Conservation (phyloP, 2,329 filamentous ascomycete species). For the Purpureocillium lavendulum region DNA sequence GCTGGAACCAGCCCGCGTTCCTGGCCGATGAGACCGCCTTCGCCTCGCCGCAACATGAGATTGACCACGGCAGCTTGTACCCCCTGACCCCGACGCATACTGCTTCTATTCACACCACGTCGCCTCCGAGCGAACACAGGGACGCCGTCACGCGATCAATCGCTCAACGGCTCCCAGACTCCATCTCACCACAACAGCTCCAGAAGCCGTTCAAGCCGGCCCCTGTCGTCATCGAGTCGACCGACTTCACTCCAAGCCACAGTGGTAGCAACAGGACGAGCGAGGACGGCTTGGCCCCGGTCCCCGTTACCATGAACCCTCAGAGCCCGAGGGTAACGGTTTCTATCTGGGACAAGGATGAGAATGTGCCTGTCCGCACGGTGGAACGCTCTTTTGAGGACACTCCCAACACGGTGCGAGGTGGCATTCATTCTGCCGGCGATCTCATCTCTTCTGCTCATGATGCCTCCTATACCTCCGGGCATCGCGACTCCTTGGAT, state of each 20-base stretch:
- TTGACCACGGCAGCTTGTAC: slow-evolving; percentile 19
- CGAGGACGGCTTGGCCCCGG: slow-evolving; percentile 36
- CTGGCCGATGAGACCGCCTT: slow-evolving; percentile 3
- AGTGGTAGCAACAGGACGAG: slow-evolving; percentile 41
- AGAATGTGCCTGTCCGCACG: slow-evolving; percentile 24
- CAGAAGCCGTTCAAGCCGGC: slow-evolving; percentile 28
- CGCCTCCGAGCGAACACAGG: slow-evolving; percentile 27
- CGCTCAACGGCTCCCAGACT: slow-evolving; percentile 19
- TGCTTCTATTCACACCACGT: slow-evolving; percentile 36
- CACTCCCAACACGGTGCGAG: slow-evolving; percentile 24
- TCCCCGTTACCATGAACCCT: slow-evolving; percentile 30
- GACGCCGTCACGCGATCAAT: slow-evolving; percentile 13
- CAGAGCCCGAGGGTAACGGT: slow-evolving; percentile 48
- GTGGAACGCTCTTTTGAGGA: slow-evolving; percentile 32
- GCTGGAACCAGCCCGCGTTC: slow-evolving; percentile 12
- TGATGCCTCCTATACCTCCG: slow-evolving; percentile 10
- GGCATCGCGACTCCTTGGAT: slow-evolving; percentile 29
- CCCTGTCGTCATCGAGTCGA: slow-evolving; percentile 17
- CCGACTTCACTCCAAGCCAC: slow-evolving; percentile 40
- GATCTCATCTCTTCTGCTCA: slow-evolving; percentile 25
- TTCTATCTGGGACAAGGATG: slow-evolving; percentile 44
- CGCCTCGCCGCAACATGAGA: slow-evolving; percentile 5
- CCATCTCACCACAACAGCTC: slow-evolving; percentile 33
- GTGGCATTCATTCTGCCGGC: slow-evolving; percentile 28
- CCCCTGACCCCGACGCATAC: slow-evolving; percentile 46